These are phyloP conservation scores for Hyaloscypha finlandica DNA, from an alignment of 495 filamentous ascomycete genomes.

Conservation along the genomic window DNA sequence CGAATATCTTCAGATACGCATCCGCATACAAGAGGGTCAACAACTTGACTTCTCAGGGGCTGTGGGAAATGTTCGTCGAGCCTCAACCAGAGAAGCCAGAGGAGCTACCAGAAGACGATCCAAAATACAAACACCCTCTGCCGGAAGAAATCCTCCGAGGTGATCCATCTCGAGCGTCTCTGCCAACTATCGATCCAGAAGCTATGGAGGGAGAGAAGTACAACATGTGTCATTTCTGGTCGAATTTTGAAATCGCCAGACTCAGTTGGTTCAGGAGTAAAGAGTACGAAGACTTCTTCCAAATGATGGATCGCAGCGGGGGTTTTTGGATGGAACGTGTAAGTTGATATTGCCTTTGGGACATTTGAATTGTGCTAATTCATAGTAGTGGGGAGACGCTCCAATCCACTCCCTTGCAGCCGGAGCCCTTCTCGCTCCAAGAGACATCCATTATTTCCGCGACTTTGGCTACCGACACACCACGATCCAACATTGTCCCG, in stretches of 20 bases:
- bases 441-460: constrained; percentile 97
- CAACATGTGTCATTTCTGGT: constrained; percentile 99
- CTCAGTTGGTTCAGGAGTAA: constrained; percentile 96
- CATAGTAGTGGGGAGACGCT: constrained; percentile 89
- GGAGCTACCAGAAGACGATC: constrained; percentile 53
- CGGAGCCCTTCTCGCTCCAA: constrained; percentile 77
- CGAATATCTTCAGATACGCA: constrained; percentile 99
- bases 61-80: constrained; percentile 99
- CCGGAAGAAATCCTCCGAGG: constrained; percentile 81
- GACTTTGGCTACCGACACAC: constrained; percentile 99
- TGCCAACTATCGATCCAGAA: constrained; percentile 85
- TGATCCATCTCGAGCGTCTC: constrained; percentile 69
- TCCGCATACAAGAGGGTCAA: constrained; percentile 96
- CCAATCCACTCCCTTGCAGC: constrained; percentile 98
- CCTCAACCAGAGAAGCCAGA: constrained; percentile 56
- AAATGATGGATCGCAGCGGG: constrained; percentile 98
- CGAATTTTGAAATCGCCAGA: constrained; percentile 97
- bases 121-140: constrained; percentile 68
- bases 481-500: constrained; percentile 97
- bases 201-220: constrained; percentile 97
- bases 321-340: constrained; percentile 99
- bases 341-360: constrained; percentile 40
- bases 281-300: constrained; percentile 96
- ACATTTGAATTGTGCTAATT: constrained; percentile 35
- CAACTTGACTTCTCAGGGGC: constrained; percentile 84